Percentiles rank a stretch among this genome's conserved stretches.
Conservation (phyloP, 345 rosid genomes). For the Salix purpurea region DNA sequence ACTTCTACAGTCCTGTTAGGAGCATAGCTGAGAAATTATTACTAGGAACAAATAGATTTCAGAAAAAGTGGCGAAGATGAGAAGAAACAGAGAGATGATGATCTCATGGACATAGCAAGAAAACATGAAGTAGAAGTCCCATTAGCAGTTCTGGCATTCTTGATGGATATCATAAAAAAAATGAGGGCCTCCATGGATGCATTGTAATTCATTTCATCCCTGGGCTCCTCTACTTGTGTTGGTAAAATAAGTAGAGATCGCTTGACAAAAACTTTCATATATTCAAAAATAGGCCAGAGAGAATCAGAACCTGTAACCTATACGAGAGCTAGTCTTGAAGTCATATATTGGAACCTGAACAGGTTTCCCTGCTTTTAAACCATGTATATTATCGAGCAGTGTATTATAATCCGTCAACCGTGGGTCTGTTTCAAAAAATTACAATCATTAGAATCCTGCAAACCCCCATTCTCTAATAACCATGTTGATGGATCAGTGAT, state of each 20-base stretch:
- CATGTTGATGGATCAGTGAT: not conserved
- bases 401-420: constrained; percentile 91
- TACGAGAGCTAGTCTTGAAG: constrained; percentile 88
- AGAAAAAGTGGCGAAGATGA: not conserved
- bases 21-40: constrained; percentile 3
- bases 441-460: constrained; percentile 27
- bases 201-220: not conserved
- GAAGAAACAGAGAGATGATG: not conserved
- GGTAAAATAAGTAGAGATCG: not conserved
- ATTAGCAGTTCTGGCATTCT: not conserved
- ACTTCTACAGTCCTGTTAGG: constrained; percentile 72
- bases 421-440: constrained; percentile 63
- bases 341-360: constrained; percentile 89
- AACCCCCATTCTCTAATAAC: constrained; percentile 10
- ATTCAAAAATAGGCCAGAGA: constrained; percentile 3
- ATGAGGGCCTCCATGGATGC: not conserved
- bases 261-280: constrained; percentile 6
- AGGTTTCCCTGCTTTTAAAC: constrained; percentile 77
- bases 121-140: not conserved
- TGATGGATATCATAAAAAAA: not conserved
- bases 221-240: not conserved
- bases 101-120: not conserved
- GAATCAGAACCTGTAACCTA: constrained; percentile 68
- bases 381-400: constrained; percentile 79
- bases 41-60: too few relatives aligned